Evolutionary conservation across 768 basidiomycete species (phyloP).

Genomic region (Auricularia auricula-judae): DNA sequence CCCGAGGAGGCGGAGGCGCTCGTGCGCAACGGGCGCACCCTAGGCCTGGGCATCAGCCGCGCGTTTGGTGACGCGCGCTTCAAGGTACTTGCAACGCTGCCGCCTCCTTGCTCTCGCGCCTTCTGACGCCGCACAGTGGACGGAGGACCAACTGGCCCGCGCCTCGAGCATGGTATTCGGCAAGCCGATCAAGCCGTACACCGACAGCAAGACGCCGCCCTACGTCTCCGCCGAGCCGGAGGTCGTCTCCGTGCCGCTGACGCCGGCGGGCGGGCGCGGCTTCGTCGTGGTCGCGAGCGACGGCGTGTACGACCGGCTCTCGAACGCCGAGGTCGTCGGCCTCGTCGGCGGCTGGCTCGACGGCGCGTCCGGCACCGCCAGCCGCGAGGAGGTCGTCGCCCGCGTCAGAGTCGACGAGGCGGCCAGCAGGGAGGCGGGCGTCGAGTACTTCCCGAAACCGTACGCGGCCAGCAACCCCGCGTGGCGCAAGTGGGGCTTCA

Average conservation of each 20-base stretch:
- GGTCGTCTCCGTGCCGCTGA: conserved; percentile 27
- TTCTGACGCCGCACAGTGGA: not conserved
- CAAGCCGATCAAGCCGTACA: conserved; percentile 7
- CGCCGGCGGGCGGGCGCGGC: conserved; percentile 28
- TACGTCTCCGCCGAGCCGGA: conserved; percentile 44
- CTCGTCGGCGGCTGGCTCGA: conserved; percentile 39
- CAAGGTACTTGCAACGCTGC: conserved; percentile 24
- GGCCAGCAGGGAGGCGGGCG: conserved; percentile 23
- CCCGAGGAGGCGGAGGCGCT: conserved; percentile 14
- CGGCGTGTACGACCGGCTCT: conserved; percentile 44
- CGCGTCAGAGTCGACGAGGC: conserved; percentile 2
- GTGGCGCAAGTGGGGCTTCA: conserved; percentile 25
- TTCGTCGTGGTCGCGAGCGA: conserved; percentile 44
- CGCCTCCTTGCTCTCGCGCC: conserved; percentile 1
- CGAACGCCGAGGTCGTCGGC: conserved; percentile 43
- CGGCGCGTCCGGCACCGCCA: conserved; percentile 9
- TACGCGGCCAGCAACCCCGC: conserved; percentile 26
- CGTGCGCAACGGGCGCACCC: conserved; percentile 24
- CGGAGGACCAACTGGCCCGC: not conserved
- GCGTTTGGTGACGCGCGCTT: conserved; percentile 33
- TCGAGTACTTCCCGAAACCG: conserved; percentile 20
- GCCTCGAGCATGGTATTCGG: not conserved
- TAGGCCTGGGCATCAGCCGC: conserved; percentile 30
- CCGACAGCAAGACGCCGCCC: conserved; percentile 33
- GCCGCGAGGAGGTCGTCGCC: conserved; percentile 6